phyloP scores from a whole-genome alignment of 495 filamentous ascomycete species.

The Aspergillus egyptiacus region DNA sequence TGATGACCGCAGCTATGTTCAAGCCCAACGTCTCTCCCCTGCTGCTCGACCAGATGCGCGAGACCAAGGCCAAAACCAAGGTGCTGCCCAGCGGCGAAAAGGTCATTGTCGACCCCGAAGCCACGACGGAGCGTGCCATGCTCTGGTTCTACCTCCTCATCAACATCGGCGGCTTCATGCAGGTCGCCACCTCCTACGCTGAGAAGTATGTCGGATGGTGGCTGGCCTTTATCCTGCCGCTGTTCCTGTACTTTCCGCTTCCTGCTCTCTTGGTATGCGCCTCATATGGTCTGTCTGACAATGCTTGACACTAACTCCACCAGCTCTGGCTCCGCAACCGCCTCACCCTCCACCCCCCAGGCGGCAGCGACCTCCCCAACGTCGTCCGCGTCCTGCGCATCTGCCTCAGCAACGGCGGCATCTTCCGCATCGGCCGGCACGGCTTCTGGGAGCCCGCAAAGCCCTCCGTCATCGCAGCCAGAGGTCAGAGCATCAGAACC shows the following conservation, averaged over 20 bases:
- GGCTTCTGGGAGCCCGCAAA: conserved; percentile 62
- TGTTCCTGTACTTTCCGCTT: conserved; percentile 49
- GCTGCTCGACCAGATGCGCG: conserved; percentile 30
- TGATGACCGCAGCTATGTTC: conserved; percentile 16
- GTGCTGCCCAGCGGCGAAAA: conserved; percentile 32
- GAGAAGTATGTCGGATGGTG: conserved; percentile 40
- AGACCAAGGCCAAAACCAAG: conserved; percentile 28
- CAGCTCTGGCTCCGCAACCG: conserved; percentile 1
- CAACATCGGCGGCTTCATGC: conserved; percentile 36
- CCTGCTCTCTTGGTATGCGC: conserved; percentile 40
- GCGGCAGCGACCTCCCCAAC: conserved; percentile 24
- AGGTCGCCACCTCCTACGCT: conserved; percentile 33
- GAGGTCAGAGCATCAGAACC: conserved; percentile 32
- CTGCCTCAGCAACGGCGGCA: conserved; percentile 20
- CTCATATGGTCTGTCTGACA: neutral
- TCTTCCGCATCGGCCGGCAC: conserved; percentile 49
- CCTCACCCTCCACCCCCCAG: conserved; percentile 3
- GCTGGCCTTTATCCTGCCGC: conserved; percentile 29
- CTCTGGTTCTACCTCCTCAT: conserved; percentile 35
- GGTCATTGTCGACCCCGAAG: conserved; percentile 36
- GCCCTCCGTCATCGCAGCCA: conserved; percentile 49
- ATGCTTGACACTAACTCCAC: neutral
- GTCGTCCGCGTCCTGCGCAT: neutral
- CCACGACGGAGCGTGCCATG: conserved; percentile 29
- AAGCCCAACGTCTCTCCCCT: conserved; percentile 37